Base-by-base conservation (phyloP, 2,329 filamentous ascomycete species). In the Fusarium continuum region DNA sequence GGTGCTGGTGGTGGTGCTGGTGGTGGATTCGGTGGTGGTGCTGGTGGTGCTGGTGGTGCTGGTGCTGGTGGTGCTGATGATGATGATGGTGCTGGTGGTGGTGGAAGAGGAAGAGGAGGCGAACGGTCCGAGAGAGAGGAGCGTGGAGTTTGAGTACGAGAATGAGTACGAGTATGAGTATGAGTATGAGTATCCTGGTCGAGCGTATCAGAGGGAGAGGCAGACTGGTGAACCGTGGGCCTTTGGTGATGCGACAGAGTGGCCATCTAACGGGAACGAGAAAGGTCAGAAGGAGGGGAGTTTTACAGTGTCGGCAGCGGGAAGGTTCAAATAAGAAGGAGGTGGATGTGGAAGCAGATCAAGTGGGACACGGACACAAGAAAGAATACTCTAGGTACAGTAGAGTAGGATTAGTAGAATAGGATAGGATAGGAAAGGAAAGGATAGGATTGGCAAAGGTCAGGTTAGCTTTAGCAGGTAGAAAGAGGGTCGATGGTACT, bases 251-350 rank as follows among this genome's bases (percentile, higher is more conserved):
- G 72, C 70, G 74, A 76, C 70, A 77, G 70, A 72, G 78, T 76
- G 74, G 79, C 79, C 80, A 82, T 82, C 79, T 81, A 80, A 76
- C 74, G 72, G 61, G 66, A 70, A 68, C 70, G 65, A 69, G 67
- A 62, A 70, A 64, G 56, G 70, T 73, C 65, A 73, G 73, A 70
- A 62, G 57, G 59, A 66, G 59, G 61, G 61, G 63, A 50, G 62
- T 46, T 65, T 66, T 60, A 36, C 66, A 65, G 70, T 71, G 68
- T 70, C 68, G 67, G 70, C 67, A 71, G 71, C 55, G 71, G 70
- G 65, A 72, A 73, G 70, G 70, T 73, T 73, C 69, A 74, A 74
- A 74, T 73, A 75, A 71, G 68, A 73, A 56, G 64, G 63, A 68
- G 68, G 45, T 25, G 34, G 40, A 23, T 46, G 22, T 46, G 29